Evolutionary conservation across 2,329 filamentous ascomycete species (phyloP), one percentile per base, ranked within the genome.

Genomic region (Talaromyces albobiverticillius): DNA sequence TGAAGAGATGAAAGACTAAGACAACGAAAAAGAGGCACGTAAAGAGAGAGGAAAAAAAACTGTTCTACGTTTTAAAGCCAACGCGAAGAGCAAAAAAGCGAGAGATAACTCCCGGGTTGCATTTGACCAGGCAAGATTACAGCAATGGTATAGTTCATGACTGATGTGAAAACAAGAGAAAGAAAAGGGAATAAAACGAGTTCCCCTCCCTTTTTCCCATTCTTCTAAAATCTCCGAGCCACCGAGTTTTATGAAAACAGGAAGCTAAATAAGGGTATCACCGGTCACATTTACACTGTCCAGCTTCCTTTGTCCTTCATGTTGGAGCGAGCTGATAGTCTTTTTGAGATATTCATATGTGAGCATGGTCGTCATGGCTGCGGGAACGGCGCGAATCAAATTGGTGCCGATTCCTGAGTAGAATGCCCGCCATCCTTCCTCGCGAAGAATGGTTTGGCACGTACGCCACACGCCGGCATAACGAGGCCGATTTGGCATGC

Each of bases 401-500:
- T 99, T 99, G 46, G 93, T 96, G 34, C 94, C 94, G 79, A 99
- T 90, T 32, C 94, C 94, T 22, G 92, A 93, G 70, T 99, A 99
- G 65, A 99, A 97, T 3, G 93, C 93, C 58, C 88, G 82, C 92
- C 93, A 96, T 6, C 94, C 94, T 72, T 99, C 94, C 71, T 99
- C 94, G 31, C 77, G 78, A 34, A 96, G 76, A 57, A 99, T 97
- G 2, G 86, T 92, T 58, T 85, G 84, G 70, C 88, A 93, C 0
- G 93, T 96, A 67, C 82, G 85, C 42, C 92, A 71, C 31, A 96
- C 83, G 42, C 94, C 94, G 60, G 78, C 82, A 69, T 99, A 97
- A 56, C 78, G 73, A 59, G 72, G 68, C 59, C 72, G 64, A 57
- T 81, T 79, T 51, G 75, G 74, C 79, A 85, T 81, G 62, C 83